phyloP scores from a whole-genome alignment of 2,329 filamentous ascomycete species.

The Epichloe amarillans region DNA sequence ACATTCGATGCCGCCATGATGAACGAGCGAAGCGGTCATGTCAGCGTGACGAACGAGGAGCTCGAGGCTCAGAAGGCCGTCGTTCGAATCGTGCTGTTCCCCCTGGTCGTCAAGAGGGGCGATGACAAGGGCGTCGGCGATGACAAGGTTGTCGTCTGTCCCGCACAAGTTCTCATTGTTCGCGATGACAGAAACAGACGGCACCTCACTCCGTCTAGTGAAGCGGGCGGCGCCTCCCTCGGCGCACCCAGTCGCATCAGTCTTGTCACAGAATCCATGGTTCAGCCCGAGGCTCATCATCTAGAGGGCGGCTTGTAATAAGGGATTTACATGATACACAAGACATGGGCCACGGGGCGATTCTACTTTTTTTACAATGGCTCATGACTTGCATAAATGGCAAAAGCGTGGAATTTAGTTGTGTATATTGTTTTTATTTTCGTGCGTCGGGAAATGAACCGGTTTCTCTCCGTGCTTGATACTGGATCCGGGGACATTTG shows the following conservation, averaged over 20 bases:
- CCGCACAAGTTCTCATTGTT: slow-evolving; percentile 82
- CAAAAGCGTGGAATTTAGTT: background rate
- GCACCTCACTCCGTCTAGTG: slow-evolving; percentile 34
- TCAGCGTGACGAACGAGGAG: slow-evolving; percentile 52
- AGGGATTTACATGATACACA: background rate
- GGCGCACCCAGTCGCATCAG: slow-evolving; percentile 26
- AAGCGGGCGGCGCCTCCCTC: slow-evolving; percentile 34
- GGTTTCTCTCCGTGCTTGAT: background rate
- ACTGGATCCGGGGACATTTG: background rate
- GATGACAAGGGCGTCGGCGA: slow-evolving; percentile 78
- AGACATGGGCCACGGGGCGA: background rate
- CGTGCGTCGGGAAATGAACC: background rate
- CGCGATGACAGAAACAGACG: slow-evolving; percentile 28
- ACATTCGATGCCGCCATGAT: slow-evolving; percentile 87
- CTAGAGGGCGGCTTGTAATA: slow-evolving; percentile 20
- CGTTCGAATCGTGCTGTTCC: slow-evolving; percentile 88
- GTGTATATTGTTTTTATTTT: background rate
- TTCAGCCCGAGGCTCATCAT: slow-evolving; percentile 20
- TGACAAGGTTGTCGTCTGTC: slow-evolving; percentile 89
- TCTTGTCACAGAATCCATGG: slow-evolving; percentile 22
- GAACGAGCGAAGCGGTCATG: slow-evolving; percentile 73
- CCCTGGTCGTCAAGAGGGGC: slow-evolving; percentile 84
- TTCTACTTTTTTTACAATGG: background rate
- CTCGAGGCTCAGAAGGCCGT: slow-evolving; percentile 63
- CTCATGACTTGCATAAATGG: background rate